These are phyloP conservation scores for Chamaenerion angustifolium DNA, from an alignment of 345 rosid genomes.

Conservation along the genomic window DNA sequence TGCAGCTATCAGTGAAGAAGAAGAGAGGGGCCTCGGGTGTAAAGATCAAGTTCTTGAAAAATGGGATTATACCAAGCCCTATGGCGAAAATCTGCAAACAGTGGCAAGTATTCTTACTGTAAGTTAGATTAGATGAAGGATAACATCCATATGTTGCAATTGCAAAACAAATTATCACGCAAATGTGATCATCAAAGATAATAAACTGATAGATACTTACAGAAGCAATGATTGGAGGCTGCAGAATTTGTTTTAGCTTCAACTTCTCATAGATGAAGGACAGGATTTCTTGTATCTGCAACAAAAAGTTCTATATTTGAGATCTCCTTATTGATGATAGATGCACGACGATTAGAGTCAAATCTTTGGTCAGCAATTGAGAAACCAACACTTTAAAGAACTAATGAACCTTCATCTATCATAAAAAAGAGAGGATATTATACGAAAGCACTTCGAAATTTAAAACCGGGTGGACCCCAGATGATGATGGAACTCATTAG, in stretches of 20 bases:
- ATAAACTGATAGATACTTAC: conserved; percentile 36
- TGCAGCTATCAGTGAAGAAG: conserved; percentile 97
- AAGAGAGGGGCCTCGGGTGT: conserved; percentile 76
- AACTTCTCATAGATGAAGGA: conserved; percentile 56
- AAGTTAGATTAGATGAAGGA: neutral
- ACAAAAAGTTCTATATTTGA: conserved; percentile 3
- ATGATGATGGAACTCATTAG: no score
- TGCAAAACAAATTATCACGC: neutral
- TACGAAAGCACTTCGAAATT: no score
- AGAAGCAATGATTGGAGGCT: conserved; percentile 90
- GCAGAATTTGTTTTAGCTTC: conserved; percentile 92
- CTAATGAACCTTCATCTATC: no score
- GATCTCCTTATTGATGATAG: neutral
- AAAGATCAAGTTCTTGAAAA: conserved; percentile 66
- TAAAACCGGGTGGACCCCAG: no score
- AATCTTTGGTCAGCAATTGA: no score
- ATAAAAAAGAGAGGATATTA: no score
- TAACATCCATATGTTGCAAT: neutral
- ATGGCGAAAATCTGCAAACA: conserved; percentile 75
- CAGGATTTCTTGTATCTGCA: conserved; percentile 47
- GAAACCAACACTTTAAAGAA: no score
- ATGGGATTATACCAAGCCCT: conserved; percentile 63
- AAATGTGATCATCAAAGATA: neutral
- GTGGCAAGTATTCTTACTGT: neutral
- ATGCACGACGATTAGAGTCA: no score